These are phyloP conservation scores for Cyberlindnera nakhonratchasimensis DNA, from an alignment of 805 yeast genomes.

Conservation along the genomic window DNA sequence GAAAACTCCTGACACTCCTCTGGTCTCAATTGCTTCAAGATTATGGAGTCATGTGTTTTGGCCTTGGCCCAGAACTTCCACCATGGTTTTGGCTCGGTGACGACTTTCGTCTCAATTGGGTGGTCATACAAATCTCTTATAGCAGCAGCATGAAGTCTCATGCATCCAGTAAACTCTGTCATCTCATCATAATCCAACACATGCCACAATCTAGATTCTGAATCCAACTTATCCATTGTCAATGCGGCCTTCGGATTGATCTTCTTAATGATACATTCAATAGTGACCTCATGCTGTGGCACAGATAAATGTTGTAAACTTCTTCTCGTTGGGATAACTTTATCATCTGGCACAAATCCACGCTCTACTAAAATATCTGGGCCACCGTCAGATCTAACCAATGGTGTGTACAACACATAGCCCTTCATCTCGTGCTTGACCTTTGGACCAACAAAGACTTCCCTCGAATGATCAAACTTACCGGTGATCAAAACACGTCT, in stretches of 20 bases:
- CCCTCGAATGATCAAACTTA: slow-evolving; percentile 76
- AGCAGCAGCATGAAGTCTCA: slow-evolving; percentile 76
- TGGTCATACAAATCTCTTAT: slow-evolving; percentile 64
- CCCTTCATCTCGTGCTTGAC: slow-evolving; percentile 70
- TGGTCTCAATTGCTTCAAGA: slow-evolving; percentile 5
- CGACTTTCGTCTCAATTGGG: slow-evolving; percentile 40
- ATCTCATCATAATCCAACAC: slow-evolving; percentile 80
- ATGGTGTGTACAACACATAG: slow-evolving; percentile 76
- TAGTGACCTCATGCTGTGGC: slow-evolving; percentile 58
- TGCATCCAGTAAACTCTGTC: slow-evolving; percentile 62
- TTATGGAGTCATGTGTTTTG: slow-evolving; percentile 11
- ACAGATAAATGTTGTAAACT: slow-evolving; percentile 63
- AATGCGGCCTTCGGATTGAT: slow-evolving; percentile 59
- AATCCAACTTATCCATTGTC: slow-evolving; percentile 69
- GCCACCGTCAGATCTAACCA: slow-evolving; percentile 70
- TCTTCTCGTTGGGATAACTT: slow-evolving; percentile 53
- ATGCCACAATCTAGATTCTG: slow-evolving; percentile 65
- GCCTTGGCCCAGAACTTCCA: slow-evolving; percentile 28
- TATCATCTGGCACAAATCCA: slow-evolving; percentile 85
- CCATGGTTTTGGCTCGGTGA: slow-evolving; percentile 26
- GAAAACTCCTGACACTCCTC: slow-evolving; percentile 39
- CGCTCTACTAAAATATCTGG: slow-evolving; percentile 78
- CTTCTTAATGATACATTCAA: slow-evolving; percentile 70
- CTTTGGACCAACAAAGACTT: slow-evolving; percentile 90
- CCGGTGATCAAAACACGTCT: slow-evolving; percentile 78